Conservation (phyloP, 306 rosid species). For the Vicia sativa region DNA sequence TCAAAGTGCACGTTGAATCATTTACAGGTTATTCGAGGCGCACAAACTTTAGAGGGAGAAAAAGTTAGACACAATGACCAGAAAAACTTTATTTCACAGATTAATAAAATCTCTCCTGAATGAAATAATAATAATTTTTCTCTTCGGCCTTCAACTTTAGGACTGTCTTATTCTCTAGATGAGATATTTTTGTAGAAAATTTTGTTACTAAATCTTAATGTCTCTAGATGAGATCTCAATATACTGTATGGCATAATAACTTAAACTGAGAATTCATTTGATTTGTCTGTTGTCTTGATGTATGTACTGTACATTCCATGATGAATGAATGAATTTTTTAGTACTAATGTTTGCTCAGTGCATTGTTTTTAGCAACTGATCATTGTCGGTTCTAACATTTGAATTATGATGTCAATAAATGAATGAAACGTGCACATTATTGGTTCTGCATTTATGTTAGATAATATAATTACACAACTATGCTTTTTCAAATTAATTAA, state of each 20-base stretch:
- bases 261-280: constrained; percentile 11
- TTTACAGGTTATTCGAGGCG: constrained; percentile 28
- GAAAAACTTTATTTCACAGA: not conserved
- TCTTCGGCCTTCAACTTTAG: constrained; percentile 21
- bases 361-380: constrained; percentile 36
- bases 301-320: not conserved
- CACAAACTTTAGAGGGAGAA: constrained; percentile 11
- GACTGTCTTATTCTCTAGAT: constrained; percentile 18
- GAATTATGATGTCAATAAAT: constrained; percentile 27
- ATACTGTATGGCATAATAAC: not conserved
- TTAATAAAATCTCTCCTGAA: constrained; percentile 40
- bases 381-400: constrained; percentile 30
- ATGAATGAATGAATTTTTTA: not conserved
- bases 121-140: constrained; percentile 32
- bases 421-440: constrained; percentile 43
- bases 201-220: not conserved
- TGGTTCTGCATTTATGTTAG: not conserved
- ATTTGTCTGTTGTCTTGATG: not conserved
- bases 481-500: constrained; percentile 31
- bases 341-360: not conserved
- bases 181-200: constrained; percentile 31
- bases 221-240: not conserved
- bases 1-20: constrained; percentile 44
- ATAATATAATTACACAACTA: constrained; percentile 32
- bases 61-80: not conserved